Evolutionary conservation across 2,329 filamentous ascomycete genomes (phyloP).

Genomic region (Fusarium poae): DNA sequence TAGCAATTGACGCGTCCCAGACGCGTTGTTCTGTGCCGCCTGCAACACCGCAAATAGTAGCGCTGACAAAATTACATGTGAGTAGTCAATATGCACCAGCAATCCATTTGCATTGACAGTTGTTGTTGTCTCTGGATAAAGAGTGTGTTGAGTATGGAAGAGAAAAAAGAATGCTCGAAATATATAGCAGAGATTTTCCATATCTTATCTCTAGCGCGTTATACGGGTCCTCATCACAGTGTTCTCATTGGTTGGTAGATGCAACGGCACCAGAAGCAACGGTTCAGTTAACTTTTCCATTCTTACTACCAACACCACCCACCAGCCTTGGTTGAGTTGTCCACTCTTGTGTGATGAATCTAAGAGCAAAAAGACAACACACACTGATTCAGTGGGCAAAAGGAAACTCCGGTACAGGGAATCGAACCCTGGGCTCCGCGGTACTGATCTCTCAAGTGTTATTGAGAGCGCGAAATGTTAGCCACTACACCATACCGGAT

Average conservation of each 20-base stretch:
- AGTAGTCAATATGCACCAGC: too few relatives aligned
- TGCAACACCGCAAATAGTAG: background rate
- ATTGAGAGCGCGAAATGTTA: conserved; percentile 53
- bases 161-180: background rate
- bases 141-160: background rate
- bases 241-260: background rate
- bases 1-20: background rate
- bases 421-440: conserved; percentile 15
- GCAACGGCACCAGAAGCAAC: background rate
- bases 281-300: too few relatives aligned
- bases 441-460: conserved; percentile 3
- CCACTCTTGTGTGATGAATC: too few relatives aligned
- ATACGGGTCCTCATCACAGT: background rate
- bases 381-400: fast-evolving
- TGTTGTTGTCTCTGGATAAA: background rate
- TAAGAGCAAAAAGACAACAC: background rate
- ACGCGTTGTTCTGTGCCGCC: background rate
- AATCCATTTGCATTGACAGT: background rate
- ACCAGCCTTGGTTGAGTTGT: too few relatives aligned
- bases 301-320: too few relatives aligned
- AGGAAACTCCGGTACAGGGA: conserved; percentile 1
- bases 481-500: conserved; percentile 54
- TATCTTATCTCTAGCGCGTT: background rate
- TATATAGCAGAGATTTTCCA: background rate
- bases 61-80: background rate